phyloP scores from a whole-genome alignment of 495 filamentous ascomycete genomes.

The Hypomontagnella submonticulosa region DNA sequence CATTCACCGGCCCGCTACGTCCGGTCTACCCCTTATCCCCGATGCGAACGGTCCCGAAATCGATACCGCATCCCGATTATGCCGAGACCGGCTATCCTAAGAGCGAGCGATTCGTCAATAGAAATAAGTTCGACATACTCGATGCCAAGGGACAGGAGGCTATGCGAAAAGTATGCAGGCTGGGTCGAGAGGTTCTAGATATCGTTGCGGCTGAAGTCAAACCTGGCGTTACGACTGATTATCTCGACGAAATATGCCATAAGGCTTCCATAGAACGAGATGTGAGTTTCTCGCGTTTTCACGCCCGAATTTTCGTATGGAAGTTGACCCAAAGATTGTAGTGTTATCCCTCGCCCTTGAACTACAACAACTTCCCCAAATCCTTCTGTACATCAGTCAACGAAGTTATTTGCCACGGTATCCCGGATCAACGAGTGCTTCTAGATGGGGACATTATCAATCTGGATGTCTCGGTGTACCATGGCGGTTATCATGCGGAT shows the following conservation, averaged over 20 bases:
- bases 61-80: constrained; percentile 88
- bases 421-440: constrained; percentile 81
- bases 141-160: constrained; percentile 79
- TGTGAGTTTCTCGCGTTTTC: constrained; percentile 60
- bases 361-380: constrained; percentile 97
- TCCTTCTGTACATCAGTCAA: constrained; percentile 96
- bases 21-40: constrained; percentile 91
- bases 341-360: constrained; percentile 96
- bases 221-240: constrained; percentile 94
- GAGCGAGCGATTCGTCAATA: constrained; percentile 76
- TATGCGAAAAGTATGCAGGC: constrained; percentile 92
- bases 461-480: constrained; percentile 88
- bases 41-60: constrained; percentile 76
- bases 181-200: constrained; percentile 93
- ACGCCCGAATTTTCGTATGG: constrained; percentile 19
- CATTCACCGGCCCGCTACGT: constrained; percentile 81
- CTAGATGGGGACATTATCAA: constrained; percentile 90
- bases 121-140: constrained; percentile 84
- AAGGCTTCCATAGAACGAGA: constrained; percentile 93
- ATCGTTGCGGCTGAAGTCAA: constrained; percentile 81
- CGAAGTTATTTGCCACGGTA: constrained; percentile 96
- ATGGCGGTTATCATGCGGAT: constrained; percentile 88
- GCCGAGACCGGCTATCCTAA: constrained; percentile 82
- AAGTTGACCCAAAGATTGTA: constrained; percentile 56
- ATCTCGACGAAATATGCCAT: constrained; percentile 95